Percentiles rank a stretch among this genome's conserved stretches.
Conservation (phyloP, 2,329 filamentous ascomycete genomes). For the Hawksworthiomyces lignivorus region DNA sequence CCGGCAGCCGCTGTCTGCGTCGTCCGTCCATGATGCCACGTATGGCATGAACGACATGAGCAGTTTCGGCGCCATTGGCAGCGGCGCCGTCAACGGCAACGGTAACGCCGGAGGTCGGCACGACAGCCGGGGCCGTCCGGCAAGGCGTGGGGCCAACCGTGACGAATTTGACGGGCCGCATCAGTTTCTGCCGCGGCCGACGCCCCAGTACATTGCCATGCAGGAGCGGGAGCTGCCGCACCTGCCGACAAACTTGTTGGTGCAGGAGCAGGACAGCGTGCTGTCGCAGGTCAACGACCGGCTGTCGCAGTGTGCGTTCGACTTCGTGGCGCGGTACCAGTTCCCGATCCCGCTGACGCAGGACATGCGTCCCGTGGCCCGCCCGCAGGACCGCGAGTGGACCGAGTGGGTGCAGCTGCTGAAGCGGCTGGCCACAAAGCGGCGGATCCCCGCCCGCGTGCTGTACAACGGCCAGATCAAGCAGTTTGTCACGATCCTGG, state of each 20-base stretch:
- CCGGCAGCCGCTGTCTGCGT: background rate
- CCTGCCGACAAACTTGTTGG: conserved; percentile 72
- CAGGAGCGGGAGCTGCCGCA: conserved; percentile 75
- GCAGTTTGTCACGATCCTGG: conserved; percentile 79
- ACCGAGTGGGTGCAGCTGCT: conserved; percentile 87
- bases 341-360: conserved; percentile 79
- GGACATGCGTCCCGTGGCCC: conserved; percentile 70
- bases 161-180: conserved; percentile 87
- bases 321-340: conserved; percentile 86
- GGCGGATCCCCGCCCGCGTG: conserved; percentile 74
- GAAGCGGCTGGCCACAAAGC: conserved; percentile 77
- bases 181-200: conserved; percentile 68
- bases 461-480: conserved; percentile 88
- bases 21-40: background rate
- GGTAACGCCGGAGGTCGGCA: conserved; percentile 37
- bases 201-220: conserved; percentile 62
- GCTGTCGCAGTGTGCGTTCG: conserved; percentile 76
- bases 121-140: conserved; percentile 42
- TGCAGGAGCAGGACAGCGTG: conserved; percentile 78
- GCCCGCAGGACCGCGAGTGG: conserved; percentile 75
- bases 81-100: conserved; percentile 36
- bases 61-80: background rate
- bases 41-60: background rate
- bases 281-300: conserved; percentile 75
- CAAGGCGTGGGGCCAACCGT: conserved; percentile 68